These are phyloP conservation scores for Termitomyces sp. DNA, from an alignment of 768 basidiomycete genomes.

Conservation along the genomic window DNA sequence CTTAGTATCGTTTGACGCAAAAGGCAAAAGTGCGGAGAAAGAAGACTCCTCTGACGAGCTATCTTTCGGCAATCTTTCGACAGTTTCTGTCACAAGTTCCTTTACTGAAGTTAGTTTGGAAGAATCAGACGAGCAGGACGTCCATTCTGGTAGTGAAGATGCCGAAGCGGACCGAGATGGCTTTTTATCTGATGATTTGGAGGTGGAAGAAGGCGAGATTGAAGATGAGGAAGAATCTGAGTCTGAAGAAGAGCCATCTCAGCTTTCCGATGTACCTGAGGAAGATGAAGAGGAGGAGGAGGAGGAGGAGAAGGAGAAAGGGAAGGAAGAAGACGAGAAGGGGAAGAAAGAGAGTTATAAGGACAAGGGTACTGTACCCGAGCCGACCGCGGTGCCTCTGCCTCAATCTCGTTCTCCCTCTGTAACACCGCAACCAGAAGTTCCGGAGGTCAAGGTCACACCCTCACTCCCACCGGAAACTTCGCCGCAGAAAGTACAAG, in stretches of 20 bases:
- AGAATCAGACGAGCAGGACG: constrained; percentile 17
- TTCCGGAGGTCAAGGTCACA: constrained; percentile 33
- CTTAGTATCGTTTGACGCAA: background rate
- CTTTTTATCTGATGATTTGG: constrained; percentile 11
- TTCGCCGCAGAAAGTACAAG: constrained; percentile 23
- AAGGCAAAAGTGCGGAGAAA: constrained; percentile 11
- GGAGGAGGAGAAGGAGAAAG: constrained; percentile 1
- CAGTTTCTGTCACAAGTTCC: constrained; percentile 39
- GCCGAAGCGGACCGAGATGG: constrained; percentile 18
- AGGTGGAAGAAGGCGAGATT: constrained; percentile 8
- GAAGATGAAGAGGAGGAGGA: constrained; percentile 11
- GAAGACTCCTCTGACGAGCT: constrained; percentile 16
- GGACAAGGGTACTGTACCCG: constrained; percentile 21
- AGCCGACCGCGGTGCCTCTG: constrained; percentile 30
- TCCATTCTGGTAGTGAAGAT: constrained; percentile 23
- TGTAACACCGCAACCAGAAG: constrained; percentile 52
- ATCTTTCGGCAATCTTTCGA: constrained; percentile 32
- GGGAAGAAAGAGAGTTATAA: constrained; percentile 8
- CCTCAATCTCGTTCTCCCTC: constrained; percentile 48
- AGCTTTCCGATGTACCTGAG: constrained; percentile 12
- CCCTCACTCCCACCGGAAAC: constrained; percentile 27
- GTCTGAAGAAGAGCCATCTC: constrained; percentile 8
- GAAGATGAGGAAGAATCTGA: constrained; percentile 15
- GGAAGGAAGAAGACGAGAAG: background rate
- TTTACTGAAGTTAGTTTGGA: constrained; percentile 40